These are phyloP conservation scores for Lojkania enalia DNA, from an alignment of 2,329 filamentous ascomycete genomes.

Conservation along the genomic window DNA sequence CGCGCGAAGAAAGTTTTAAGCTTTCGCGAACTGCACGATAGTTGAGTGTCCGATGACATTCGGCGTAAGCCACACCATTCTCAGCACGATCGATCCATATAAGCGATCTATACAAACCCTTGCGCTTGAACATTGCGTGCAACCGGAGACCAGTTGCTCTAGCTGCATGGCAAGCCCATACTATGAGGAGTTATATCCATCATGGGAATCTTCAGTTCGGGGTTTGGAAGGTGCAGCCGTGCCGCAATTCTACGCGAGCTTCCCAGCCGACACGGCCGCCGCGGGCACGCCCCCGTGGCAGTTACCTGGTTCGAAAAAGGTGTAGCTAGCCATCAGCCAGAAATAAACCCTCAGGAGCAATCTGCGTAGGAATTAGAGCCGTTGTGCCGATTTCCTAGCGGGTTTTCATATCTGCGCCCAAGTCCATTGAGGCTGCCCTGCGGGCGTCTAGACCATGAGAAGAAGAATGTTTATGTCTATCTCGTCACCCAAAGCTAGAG, in stretches of 20 bases:
- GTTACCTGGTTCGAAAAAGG: constrained; percentile 56
- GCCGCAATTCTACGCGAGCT: constrained; percentile 61
- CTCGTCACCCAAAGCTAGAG: too few species aligned
- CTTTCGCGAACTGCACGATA: too few species aligned
- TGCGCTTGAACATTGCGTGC: constrained; percentile 60
- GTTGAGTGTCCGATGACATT: too few species aligned
- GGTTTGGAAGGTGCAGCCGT: constrained; percentile 54
- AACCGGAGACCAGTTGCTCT: constrained; percentile 51
- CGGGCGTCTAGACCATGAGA: too few species aligned
- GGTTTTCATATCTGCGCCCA: too few species aligned
- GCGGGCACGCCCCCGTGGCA: constrained; percentile 56
- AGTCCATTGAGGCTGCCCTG: too few species aligned
- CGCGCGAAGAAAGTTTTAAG: too few species aligned
- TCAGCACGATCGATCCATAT: constrained; percentile 69
- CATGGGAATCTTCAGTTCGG: constrained; percentile 67
- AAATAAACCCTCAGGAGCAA: too few species aligned
- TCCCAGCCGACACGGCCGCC: constrained; percentile 59
- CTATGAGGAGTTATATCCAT: constrained; percentile 72
- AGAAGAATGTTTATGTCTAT: too few species aligned
- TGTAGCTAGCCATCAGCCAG: constrained; percentile 58
- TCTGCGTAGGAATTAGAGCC: too few species aligned
- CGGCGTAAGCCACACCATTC: constrained; percentile 75
- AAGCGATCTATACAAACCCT: constrained; percentile 57
- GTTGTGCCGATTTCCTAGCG: too few species aligned
- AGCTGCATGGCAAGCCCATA: constrained; percentile 46